Percentiles rank a stretch among this genome's conserved stretches.
These are phyloP conservation scores for Lactarius sanguifluus DNA, from an alignment of 768 basidiomycete species.

Conservation along the genomic window DNA sequence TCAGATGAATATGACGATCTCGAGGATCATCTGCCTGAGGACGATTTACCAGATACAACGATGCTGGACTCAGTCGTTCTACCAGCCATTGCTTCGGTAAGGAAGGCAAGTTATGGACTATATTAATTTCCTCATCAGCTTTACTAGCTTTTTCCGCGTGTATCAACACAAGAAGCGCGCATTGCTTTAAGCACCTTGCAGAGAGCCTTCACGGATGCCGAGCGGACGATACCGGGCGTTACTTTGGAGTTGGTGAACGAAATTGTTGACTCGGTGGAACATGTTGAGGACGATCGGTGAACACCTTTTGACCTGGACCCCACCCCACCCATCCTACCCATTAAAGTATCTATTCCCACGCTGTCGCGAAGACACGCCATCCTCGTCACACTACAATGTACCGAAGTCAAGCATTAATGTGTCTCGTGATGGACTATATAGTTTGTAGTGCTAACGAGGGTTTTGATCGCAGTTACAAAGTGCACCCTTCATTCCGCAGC, in stretches of 20 bases:
- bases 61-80: slow-evolving; percentile 95
- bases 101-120: slow-evolving; percentile 34
- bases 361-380: slow-evolving; percentile 7
- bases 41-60: slow-evolving; percentile 70
- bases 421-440: slow-evolving; percentile 22
- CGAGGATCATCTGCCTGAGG: slow-evolving; percentile 51
- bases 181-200: slow-evolving; percentile 83
- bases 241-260: slow-evolving; percentile 91
- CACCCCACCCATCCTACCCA: slow-evolving; percentile 5
- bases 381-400: slow-evolving; percentile 21
- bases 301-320: not conserved
- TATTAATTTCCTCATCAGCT: slow-evolving; percentile 12
- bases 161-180: slow-evolving; percentile 89
- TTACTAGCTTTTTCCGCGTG: slow-evolving; percentile 81
- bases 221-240: slow-evolving; percentile 93
- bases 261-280: slow-evolving; percentile 90
- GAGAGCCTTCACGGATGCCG: slow-evolving; percentile 91
- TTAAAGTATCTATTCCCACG: slow-evolving; percentile 26
- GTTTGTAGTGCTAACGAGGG: slow-evolving; percentile 16
- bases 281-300: slow-evolving; percentile 75
- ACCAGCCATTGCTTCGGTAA: slow-evolving; percentile 93
- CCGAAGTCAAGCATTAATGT: slow-evolving; percentile 23
- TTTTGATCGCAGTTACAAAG: slow-evolving; percentile 12
- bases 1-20: slow-evolving; percentile 68
- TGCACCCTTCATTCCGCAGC: slow-evolving; percentile 30